These are phyloP conservation scores for Venturia effusa DNA, from an alignment of 2,329 filamentous ascomycete species.

Conservation along the genomic window DNA sequence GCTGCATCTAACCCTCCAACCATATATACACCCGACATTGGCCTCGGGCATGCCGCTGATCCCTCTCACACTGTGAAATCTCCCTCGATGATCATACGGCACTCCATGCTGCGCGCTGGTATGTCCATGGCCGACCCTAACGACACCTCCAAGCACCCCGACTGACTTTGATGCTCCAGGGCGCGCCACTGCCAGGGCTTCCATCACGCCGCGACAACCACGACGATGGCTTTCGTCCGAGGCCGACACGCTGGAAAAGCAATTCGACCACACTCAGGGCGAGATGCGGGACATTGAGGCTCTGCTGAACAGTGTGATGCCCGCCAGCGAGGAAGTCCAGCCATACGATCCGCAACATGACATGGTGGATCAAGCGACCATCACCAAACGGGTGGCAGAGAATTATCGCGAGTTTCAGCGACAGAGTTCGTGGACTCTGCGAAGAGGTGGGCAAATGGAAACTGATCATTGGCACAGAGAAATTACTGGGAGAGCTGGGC, in stretches of 20 bases:
- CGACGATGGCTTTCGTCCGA: not conserved
- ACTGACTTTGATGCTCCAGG: not conserved
- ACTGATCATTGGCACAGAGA: conserved; percentile 17
- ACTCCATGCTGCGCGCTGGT: not conserved
- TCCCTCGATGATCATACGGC: not conserved
- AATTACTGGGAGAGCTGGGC: conserved; percentile 22
- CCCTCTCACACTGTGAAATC: not conserved
- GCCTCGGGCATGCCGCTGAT: not conserved
- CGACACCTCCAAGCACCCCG: not conserved
- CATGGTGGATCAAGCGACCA: not conserved
- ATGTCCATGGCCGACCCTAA: not conserved
- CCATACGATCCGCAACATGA: conserved; percentile 2
- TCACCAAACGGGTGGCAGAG: conserved; percentile 19
- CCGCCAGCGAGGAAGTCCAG: not conserved
- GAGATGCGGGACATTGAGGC: conserved; percentile 6
- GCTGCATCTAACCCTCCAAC: too few relatives aligned
- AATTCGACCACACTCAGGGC: not conserved
- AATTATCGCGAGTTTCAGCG: conserved; percentile 33
- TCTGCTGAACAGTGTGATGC: conserved; percentile 5
- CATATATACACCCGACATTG: not conserved
- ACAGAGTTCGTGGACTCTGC: conserved; percentile 21
- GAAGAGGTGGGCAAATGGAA: not conserved
- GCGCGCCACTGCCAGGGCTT: not conserved
- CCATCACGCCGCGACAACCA: not conserved
- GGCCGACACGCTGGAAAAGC: not conserved